Percentiles rank a stretch among this genome's conserved stretches.
phyloP scores from a whole-genome alignment of 306 rosid genomes.

The Begonia fuchsioides region DNA sequence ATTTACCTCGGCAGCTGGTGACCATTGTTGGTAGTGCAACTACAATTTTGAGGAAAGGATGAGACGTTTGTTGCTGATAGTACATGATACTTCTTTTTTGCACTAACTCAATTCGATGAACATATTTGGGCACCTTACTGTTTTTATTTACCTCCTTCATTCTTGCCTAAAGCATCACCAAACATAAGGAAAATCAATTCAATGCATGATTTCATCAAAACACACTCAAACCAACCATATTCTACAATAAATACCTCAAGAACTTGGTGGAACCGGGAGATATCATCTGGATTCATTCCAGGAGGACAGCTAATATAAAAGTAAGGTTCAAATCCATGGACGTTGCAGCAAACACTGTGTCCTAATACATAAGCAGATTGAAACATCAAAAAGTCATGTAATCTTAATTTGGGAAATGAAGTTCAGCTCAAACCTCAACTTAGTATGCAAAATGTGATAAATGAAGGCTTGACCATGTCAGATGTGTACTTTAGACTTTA shows the following conservation, averaged over 20 bases:
- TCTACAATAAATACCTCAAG: slow-evolving; percentile 55
- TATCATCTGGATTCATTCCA: slow-evolving; percentile 87
- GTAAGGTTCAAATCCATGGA: slow-evolving; percentile 95
- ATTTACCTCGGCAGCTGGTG: slow-evolving; percentile 87
- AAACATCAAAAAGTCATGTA: background rate
- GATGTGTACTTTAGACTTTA: too few relatives aligned
- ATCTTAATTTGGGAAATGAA: too few relatives aligned
- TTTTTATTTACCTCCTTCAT: slow-evolving; percentile 86
- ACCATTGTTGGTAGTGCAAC: slow-evolving; percentile 97
- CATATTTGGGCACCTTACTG: slow-evolving; percentile 44
- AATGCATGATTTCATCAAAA: background rate
- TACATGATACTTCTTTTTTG: slow-evolving; percentile 81
- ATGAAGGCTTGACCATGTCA: too few relatives aligned
- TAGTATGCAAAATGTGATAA: too few relatives aligned
- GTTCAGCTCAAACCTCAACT: too few relatives aligned
- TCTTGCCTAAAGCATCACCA: slow-evolving; percentile 38
- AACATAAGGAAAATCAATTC: slow-evolving; percentile 12
- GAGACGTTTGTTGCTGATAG: slow-evolving; percentile 62
- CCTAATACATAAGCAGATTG: slow-evolving; percentile 29
- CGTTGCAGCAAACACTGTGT: slow-evolving; percentile 83
- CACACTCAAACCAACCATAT: background rate
- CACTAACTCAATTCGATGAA: slow-evolving; percentile 67
- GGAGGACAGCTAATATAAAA: slow-evolving; percentile 77
- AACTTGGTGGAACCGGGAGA: slow-evolving; percentile 48
- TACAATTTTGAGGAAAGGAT: slow-evolving; percentile 75